Conservation (phyloP, 2,329 filamentous ascomycete species). For the Penicillium sp. region DNA sequence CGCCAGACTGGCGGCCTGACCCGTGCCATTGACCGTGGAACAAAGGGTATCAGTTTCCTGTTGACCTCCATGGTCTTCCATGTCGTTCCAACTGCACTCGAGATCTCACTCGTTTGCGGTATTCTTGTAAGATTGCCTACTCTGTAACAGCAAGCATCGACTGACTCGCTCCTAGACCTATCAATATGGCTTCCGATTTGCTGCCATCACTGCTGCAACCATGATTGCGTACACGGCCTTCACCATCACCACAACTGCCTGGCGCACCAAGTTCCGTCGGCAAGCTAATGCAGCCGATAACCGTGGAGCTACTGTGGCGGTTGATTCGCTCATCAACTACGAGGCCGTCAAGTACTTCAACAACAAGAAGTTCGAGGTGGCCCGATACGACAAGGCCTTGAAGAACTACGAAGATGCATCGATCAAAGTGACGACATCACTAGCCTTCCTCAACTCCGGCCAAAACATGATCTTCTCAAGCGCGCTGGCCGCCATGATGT, state of each 20-base stretch:
- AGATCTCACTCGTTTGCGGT: conserved; percentile 92
- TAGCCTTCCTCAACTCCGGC: conserved; percentile 87
- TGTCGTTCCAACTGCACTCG: conserved; percentile 84
- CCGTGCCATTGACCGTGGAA: conserved; percentile 89
- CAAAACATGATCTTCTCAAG: conserved; percentile 97
- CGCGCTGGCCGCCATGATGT: conserved; percentile 96
- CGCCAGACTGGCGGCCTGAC: conserved; percentile 94
- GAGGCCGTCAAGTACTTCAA: conserved; percentile 99
- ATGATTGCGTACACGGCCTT: conserved; percentile 97
- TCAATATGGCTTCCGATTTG: conserved; percentile 88
- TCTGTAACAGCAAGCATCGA: not conserved
- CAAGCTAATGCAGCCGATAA: conserved; percentile 96
- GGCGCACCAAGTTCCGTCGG: conserved; percentile 93
- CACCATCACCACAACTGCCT: conserved; percentile 91
- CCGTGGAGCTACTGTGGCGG: conserved; percentile 86
- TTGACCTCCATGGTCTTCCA: conserved; percentile 98
- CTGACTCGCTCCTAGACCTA: conserved; percentile 57
- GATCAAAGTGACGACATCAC: conserved; percentile 92
- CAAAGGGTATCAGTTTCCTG: conserved; percentile 96
- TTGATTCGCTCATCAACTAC: conserved; percentile 97
- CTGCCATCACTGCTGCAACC: conserved; percentile 79
- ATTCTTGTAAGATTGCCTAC: conserved; percentile 57
- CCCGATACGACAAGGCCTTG: conserved; percentile 81
- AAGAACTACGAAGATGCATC: conserved; percentile 85
- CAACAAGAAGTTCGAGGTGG: conserved; percentile 92